Base-by-base conservation (phyloP, 1,284 basidiomycete species). In the Athelia sp. region DNA sequence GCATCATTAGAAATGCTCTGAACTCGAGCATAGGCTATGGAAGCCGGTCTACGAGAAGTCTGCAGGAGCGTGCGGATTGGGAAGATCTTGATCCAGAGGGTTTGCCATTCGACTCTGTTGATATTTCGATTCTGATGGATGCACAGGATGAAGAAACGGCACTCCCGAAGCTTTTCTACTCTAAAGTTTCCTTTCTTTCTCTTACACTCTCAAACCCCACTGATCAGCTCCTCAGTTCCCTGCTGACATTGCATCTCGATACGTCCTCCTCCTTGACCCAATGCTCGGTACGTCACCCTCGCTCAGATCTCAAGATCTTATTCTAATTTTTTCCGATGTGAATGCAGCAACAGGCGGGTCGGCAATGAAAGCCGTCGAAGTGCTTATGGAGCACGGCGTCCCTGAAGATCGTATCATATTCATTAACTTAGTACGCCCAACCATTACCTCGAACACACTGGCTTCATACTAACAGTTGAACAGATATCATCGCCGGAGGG, bases 331-430 rank as follows among this genome's bases (percentile, higher is more conserved):
- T 42, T 19, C 34, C 45, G 38, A 22, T 15, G 43, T 23, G n/a
- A 10, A 44, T 18, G 15, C 56, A 94, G 94, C 96, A 0, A 99
- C 96, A 0, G 96, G 96, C 29, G 96, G 97, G 40, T 98, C 94
- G 15, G 97, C 95, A 2, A 94, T 97, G 70, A 98, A 98, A 68
- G 96, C 96, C 0, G 91, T 98, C 47, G 93, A 98, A 65, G 91
- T 98, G 8, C 76, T 99, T 18, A 82, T 89, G 65, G 87, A 93
- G 49, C 87, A 94, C 61, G 92, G 90, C 34, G 96, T 99, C 24
- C 81, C 81, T 13, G 87, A 87, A 66, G 86, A 93, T 54, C 81
- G 91, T 50, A 98, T 99, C 60, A 88, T 99, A 58, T 99, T 99
- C 71, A 82, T 99, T 57, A 98, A 99, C 68, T 71, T 99, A 64